phyloP scores from a whole-genome alignment of 1,284 basidiomycete species.

The Sporisorium iseilematis-ciliati region DNA sequence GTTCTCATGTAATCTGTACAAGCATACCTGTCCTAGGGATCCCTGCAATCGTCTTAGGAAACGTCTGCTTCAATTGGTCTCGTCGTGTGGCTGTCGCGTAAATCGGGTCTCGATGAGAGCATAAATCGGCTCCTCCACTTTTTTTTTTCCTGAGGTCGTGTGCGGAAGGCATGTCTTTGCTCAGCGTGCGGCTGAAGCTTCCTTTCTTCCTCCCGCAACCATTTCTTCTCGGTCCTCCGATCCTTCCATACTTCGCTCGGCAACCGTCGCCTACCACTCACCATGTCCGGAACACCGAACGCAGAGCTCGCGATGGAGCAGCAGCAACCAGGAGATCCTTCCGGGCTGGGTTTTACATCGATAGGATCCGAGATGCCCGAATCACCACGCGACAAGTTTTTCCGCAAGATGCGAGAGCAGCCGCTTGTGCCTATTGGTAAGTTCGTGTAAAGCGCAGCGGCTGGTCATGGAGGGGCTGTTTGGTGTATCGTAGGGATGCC shows the following conservation, averaged over 20 bases:
- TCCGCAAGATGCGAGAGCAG: slow-evolving; percentile 65
- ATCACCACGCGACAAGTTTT: slow-evolving; percentile 58
- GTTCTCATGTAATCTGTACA: slow-evolving; percentile 23
- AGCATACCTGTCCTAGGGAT: slow-evolving; percentile 11
- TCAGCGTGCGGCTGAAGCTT: slow-evolving; percentile 15
- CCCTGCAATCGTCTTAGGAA: background rate
- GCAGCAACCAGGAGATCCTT: slow-evolving; percentile 41
- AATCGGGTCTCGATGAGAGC: slow-evolving; percentile 6
- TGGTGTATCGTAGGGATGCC: too few relatives aligned
- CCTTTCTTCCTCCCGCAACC: background rate
- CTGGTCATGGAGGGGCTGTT: too few relatives aligned
- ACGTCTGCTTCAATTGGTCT: background rate
- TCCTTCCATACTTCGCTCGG: background rate
- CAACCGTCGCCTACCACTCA: slow-evolving; percentile 4
- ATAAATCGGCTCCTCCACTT: background rate
- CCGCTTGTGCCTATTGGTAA: slow-evolving; percentile 68
- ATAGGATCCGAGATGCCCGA: slow-evolving; percentile 34
- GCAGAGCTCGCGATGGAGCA: slow-evolving; percentile 36
- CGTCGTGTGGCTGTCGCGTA: background rate
- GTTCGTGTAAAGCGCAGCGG: too few relatives aligned
- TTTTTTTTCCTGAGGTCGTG: too few relatives aligned
- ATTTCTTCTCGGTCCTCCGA: too few relatives aligned
- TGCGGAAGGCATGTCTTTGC: slow-evolving; percentile 9
- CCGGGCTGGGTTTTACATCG: background rate
- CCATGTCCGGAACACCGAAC: slow-evolving; percentile 44